A percentile compares a stretch with the other conserved stretches of the same genome.
Conservation (phyloP, 108 stramenopile genomes). For the Nannochloropsis gaditana region DNA sequence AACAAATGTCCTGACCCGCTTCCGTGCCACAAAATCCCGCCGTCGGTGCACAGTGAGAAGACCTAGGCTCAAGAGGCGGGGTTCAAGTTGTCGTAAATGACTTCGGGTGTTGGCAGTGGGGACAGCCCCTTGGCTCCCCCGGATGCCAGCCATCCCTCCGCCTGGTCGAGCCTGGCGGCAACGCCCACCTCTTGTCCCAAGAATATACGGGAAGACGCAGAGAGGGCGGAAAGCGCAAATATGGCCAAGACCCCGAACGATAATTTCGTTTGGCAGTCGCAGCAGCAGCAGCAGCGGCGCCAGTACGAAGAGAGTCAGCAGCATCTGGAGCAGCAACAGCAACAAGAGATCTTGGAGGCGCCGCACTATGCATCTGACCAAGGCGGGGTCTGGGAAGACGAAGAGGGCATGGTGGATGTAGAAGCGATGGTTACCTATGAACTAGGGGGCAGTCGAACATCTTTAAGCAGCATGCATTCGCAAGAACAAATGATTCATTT, state of each 20-base stretch:
- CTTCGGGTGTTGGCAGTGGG: too few relatives aligned
- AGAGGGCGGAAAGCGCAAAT: not conserved
- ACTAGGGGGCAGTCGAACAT: not conserved
- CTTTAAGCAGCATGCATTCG: not conserved
- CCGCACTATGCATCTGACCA: not conserved
- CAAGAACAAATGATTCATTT: conserved; percentile 15
- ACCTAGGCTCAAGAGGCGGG: too few relatives aligned
- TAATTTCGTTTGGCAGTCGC: not conserved
- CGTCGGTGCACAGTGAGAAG: too few relatives aligned
- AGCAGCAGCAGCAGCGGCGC: not conserved
- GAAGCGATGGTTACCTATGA: not conserved
- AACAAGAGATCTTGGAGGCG: not conserved
- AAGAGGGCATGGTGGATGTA: not conserved
- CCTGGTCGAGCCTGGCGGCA: too few relatives aligned
- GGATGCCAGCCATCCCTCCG: too few relatives aligned
- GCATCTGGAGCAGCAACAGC: not conserved
- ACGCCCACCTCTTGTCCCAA: not conserved
- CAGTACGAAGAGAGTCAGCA: not conserved
- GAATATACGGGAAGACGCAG: not conserved
- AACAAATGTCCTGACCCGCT: too few relatives aligned
- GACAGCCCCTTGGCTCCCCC: too few relatives aligned
- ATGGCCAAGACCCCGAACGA: not conserved
- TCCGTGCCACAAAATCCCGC: too few relatives aligned
- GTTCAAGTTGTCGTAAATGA: too few relatives aligned
- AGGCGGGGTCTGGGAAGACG: not conserved